Evolutionary conservation across 2,329 filamentous ascomycete species (phyloP).

Genomic region (Monascus ruber): DNA sequence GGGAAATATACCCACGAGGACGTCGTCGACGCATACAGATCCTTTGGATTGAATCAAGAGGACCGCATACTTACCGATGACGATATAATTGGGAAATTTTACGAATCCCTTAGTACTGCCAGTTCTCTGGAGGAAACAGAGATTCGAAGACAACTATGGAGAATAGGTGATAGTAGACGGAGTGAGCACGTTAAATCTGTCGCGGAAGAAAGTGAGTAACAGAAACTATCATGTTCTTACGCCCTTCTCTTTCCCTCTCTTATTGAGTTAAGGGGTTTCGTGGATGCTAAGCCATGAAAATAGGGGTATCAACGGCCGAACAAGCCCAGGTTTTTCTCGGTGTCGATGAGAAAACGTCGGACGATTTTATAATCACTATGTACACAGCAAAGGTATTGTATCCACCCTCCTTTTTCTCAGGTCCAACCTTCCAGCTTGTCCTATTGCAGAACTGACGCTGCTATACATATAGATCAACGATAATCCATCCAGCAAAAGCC

Average conservation of each 20-base stretch:
- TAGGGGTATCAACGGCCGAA: slow-evolving; percentile 48
- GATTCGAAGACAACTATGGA: slow-evolving; percentile 44
- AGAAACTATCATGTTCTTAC: background rate
- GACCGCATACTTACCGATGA: slow-evolving; percentile 42
- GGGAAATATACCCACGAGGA: slow-evolving; percentile 48
- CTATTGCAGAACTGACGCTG: background rate
- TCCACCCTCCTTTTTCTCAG: background rate
- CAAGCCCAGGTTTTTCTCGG: slow-evolving; percentile 54
- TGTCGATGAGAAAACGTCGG: slow-evolving; percentile 37
- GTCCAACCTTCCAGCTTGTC: background rate
- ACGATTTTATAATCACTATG: slow-evolving; percentile 49
- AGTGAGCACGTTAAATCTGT: slow-evolving; percentile 49
- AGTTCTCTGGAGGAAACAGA: slow-evolving; percentile 40
- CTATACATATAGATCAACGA: slow-evolving; percentile 36
- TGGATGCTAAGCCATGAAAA: slow-evolving; percentile 2
- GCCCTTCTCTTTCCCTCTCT: background rate
- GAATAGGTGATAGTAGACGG: slow-evolving; percentile 47
- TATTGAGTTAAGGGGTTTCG: background rate
- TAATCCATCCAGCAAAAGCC: slow-evolving; percentile 37
- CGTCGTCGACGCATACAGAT: slow-evolving; percentile 46
- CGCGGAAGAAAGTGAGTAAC: slow-evolving; percentile 41
- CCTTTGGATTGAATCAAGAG: slow-evolving; percentile 43
- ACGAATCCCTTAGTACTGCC: slow-evolving; percentile 46
- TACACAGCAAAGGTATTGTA: slow-evolving; percentile 43
- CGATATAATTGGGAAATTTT: slow-evolving; percentile 51